phyloP scores from a whole-genome alignment of 2,329 filamentous ascomycete species.

The Aaosphaeria arxii region DNA sequence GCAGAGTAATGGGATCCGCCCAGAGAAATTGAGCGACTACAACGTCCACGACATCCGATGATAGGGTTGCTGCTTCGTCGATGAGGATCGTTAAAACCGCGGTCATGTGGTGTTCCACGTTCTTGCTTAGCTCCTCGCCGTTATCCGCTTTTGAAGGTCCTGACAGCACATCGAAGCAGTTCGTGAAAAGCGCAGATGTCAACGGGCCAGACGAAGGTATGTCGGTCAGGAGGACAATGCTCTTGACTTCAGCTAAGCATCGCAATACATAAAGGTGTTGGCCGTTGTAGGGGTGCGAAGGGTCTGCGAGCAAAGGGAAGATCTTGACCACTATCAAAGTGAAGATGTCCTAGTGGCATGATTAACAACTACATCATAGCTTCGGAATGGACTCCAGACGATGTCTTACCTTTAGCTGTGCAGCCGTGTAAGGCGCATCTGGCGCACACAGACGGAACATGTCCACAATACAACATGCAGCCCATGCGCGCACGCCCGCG shows the following conservation, averaged over 20 bases:
- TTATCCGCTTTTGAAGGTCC: conserved; percentile 69
- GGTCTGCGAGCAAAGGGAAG: conserved; percentile 80
- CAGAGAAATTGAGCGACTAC: conserved; percentile 95
- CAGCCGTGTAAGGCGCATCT: conserved; percentile 86
- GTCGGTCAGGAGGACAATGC: conserved; percentile 86
- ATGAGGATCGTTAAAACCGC: conserved; percentile 80
- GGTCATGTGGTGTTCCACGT: conserved; percentile 90
- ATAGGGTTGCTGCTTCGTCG: conserved; percentile 77
- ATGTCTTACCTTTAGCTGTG: conserved; percentile 76
- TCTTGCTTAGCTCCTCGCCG: conserved; percentile 83
- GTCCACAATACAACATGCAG: conserved; percentile 86
- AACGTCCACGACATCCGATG: conserved; percentile 80
- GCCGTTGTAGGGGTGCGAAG: conserved; percentile 83
- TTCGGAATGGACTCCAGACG: neutral
- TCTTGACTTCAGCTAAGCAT: conserved; percentile 90
- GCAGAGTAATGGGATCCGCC: conserved; percentile 65
- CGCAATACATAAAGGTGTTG: conserved; percentile 90
- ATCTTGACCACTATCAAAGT: conserved; percentile 80
- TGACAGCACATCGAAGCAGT: conserved; percentile 89
- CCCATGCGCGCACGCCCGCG: conserved; percentile 84
- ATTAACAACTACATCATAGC: neutral
- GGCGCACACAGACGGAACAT: conserved; percentile 90
- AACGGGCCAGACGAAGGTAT: conserved; percentile 78
- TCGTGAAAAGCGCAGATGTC: conserved; percentile 71
- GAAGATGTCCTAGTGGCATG: conserved; percentile 74